phyloP scores from a whole-genome alignment of 345 rosid genomes.

The Pistacia integerrima region DNA sequence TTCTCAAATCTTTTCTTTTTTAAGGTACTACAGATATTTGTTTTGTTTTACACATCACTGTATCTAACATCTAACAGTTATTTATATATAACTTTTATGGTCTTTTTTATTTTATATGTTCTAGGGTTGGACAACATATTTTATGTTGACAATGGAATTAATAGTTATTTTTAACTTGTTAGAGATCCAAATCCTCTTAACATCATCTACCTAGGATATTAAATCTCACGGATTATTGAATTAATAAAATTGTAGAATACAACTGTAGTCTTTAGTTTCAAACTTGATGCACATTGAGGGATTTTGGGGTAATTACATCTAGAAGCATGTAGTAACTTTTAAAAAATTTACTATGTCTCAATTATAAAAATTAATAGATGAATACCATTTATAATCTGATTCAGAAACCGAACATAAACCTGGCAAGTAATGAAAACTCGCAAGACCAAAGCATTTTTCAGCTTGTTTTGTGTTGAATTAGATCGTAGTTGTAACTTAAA shows the following conservation, averaged over 20 bases:
- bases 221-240: neutral
- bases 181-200: neutral
- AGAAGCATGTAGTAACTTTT: too few relatives aligned
- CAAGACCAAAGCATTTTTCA: too few relatives aligned
- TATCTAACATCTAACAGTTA: neutral
- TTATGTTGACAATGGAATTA: neutral
- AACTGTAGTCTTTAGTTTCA: neutral
- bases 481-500: neutral
- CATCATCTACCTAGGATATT: neutral
- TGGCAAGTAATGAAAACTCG: neutral
- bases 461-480: neutral
- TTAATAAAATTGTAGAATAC: neutral
- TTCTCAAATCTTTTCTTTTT: slow-evolving; percentile 5
- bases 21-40: too few relatives aligned
- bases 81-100: neutral
- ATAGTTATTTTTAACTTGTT: too few relatives aligned
- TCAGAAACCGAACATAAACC: neutral
- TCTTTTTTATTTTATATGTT: neutral
- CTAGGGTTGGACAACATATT: neutral
- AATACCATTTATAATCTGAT: neutral
- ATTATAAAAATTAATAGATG: neutral
- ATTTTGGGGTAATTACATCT: neutral
- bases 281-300: neutral
- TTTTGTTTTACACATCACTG: neutral
- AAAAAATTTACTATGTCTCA: neutral